Conservation (phyloP, 139 green algal species). For the Coelastrella sp. region DNA sequence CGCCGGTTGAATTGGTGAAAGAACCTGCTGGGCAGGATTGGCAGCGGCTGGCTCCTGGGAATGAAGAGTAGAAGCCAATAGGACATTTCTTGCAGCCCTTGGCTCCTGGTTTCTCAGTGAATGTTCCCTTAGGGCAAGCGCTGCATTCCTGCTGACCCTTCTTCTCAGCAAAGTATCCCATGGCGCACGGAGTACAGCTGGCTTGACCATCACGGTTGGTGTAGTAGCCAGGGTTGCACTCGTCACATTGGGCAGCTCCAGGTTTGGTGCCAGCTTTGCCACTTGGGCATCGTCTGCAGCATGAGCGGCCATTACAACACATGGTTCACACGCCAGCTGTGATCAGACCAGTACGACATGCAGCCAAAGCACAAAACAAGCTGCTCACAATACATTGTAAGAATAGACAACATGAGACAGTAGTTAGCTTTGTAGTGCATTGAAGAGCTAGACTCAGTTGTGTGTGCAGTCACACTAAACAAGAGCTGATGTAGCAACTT, state of each 20-base stretch:
- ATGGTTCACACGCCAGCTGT: no score
- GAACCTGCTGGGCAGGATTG: conserved; percentile 39
- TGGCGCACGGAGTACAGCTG: conserved; percentile 36
- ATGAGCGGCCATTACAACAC: neutral
- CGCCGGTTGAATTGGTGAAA: conserved; percentile 32
- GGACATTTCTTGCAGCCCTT: conserved; percentile 44
- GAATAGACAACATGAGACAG: no score
- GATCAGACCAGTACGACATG: no score
- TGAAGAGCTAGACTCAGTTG: no score
- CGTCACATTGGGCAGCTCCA: neutral
- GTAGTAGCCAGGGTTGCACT: conserved; percentile 42
- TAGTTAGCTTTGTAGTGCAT: no score
- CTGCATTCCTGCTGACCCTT: conserved; percentile 8
- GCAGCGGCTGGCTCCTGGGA: conserved; percentile 21
- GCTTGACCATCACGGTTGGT: conserved; percentile 25
- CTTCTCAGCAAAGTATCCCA: conserved; percentile 21
- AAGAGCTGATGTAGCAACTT: neutral
- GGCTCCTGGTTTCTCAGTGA: conserved; percentile 19
- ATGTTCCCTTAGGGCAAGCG: conserved; percentile 41
- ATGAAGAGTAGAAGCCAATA: conserved; percentile 38
- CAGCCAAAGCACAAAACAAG: no score
- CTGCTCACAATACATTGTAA: no score
- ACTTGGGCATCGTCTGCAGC: conserved; percentile 27
- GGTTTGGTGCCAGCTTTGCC: conserved; percentile 29
- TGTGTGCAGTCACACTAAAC: no score